phyloP scores from a whole-genome alignment of 768 basidiomycete genomes.

The Porphyrellus cyaneotinctus region DNA sequence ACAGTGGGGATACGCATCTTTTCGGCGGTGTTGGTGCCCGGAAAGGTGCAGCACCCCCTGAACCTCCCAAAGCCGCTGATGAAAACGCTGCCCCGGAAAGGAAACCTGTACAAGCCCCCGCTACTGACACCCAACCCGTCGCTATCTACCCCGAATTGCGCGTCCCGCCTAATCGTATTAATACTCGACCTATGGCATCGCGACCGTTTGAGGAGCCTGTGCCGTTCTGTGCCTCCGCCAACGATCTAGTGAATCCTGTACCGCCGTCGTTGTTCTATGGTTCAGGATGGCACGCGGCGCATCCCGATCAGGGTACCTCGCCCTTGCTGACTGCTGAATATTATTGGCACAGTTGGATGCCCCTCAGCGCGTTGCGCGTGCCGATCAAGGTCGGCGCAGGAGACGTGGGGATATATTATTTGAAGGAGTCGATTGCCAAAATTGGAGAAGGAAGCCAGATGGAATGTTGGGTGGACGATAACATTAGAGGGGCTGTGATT shows the following conservation, averaged over 20 bases:
- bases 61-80: conserved; percentile 34
- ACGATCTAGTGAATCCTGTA: conserved; percentile 95
- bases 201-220: conserved; percentile 77
- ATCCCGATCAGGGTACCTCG: conserved; percentile 51
- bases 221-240: conserved; percentile 93
- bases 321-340: conserved; percentile 62
- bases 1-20: conserved; percentile 47
- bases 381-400: conserved; percentile 84
- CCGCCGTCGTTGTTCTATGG: conserved; percentile 94
- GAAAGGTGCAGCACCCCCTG: conserved; percentile 62
- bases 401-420: conserved; percentile 88
- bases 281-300: conserved; percentile 82
- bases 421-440: conserved; percentile 61
- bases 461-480: conserved; percentile 98
- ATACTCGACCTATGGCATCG: conserved; percentile 50
- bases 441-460: conserved; percentile 66
- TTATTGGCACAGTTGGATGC: conserved; percentile 91
- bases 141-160: conserved; percentile 31
- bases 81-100: conserved; percentile 31
- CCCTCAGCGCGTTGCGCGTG: conserved; percentile 77
- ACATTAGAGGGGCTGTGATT: conserved; percentile 69
- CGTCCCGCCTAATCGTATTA: conserved; percentile 72
- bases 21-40: conserved; percentile 85
- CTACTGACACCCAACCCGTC: conserved; percentile 14
- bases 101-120: conserved; percentile 15